Base-by-base conservation (phyloP, 306 rosid genomes). In the Morella rubra region DNA sequence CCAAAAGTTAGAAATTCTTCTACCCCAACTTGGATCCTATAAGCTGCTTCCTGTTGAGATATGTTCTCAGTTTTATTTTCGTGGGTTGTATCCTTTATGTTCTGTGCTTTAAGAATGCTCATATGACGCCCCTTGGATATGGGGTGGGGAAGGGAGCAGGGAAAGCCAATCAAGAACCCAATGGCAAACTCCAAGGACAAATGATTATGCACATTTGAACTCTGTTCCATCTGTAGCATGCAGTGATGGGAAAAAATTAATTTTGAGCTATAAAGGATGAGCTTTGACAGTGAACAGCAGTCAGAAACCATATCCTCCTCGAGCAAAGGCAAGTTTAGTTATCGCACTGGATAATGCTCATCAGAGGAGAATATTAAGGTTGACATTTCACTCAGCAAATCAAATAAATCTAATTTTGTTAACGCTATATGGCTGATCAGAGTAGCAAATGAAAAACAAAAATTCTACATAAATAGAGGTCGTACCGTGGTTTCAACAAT, bases 401-500 rank as follows among this genome's bases (percentile, higher is more conserved):
- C 14, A 44, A 37, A 37, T 8, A 5, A 56, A 68, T 69, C 37
- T 4, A 53, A 10, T 8, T 54, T 2, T 60, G 50, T 54, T 27
- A 59, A 81, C 68, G 20, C 56, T 71, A 70, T 71, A 47, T 54
- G 61, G 76, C 2, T 69, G 67, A 49, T 27, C 56, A 66, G 13
- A 20, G 44, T 32, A 51, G 64, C 56, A 80, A 47, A 40, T 37
- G 24, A 47, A 59, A 81, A 76, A 49, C 45, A 10, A 24, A 22
- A 37, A 22, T 66, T 76, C 49, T 47, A 65, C 51, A 69, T 27
- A 40, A 78, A 67, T 77, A 78, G 50, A 77, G 73, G 83, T 22
- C 91, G 69, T 92, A 95, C 99, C 88, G 96, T 92, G 79, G 99
- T 95, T 93, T 95, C 99, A 68, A 88, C 81, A 68, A 95, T 81